These are phyloP conservation scores for Fragilaria radians DNA, from an alignment of 108 stramenopile species.

Conservation along the genomic window DNA sequence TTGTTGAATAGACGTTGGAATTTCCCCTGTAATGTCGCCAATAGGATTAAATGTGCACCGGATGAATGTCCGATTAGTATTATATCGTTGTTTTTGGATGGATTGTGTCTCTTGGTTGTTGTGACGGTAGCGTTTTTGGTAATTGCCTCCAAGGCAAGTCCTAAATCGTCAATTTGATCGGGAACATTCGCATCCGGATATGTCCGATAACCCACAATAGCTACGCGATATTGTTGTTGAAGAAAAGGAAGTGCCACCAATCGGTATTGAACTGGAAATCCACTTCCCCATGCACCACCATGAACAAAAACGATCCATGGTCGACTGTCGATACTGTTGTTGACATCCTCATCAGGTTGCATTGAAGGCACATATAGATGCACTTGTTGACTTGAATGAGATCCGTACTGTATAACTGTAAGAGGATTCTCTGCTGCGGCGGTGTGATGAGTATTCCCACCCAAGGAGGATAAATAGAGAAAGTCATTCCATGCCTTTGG, in stretches of 20 bases:
- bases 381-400: background rate
- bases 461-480: too few relatives aligned
- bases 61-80: constrained; percentile 28
- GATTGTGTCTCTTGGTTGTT: background rate
- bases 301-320: constrained; percentile 27
- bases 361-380: background rate
- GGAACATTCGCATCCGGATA: constrained; percentile 25
- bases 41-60: constrained; percentile 22
- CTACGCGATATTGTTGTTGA: constrained; percentile 11
- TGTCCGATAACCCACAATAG: constrained; percentile 35
- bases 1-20: background rate
- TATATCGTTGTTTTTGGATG: too few relatives aligned
- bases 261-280: constrained; percentile 27
- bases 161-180: constrained; percentile 29
- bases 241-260: constrained; percentile 25
- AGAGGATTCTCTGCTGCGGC: background rate
- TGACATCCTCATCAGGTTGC: background rate
- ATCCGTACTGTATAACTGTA: background rate
- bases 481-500: too few relatives aligned
- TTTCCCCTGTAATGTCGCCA: constrained; percentile 4
- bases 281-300: constrained; percentile 44
- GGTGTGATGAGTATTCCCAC: too few relatives aligned
- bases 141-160: constrained; percentile 2
- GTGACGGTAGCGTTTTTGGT: background rate
- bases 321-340: background rate